Conservation (phyloP, 345 rosid genomes). For the Rhodamnia rubescens region DNA sequence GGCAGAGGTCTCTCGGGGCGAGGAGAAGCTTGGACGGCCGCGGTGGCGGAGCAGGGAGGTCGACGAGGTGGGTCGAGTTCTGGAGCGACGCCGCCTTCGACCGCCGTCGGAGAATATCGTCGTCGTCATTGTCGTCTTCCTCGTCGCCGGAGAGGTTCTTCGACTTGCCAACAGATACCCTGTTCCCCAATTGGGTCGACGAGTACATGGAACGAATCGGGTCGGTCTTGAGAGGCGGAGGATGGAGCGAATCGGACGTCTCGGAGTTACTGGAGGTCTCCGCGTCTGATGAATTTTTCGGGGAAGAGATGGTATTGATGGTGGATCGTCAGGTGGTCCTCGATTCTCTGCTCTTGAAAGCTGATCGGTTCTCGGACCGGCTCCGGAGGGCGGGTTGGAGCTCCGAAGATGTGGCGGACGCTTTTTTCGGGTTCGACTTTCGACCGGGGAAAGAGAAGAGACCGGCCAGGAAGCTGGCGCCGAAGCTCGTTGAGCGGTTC, state of each 20-base stretch:
- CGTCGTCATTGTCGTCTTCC: constrained; percentile 26
- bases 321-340: constrained; percentile 64
- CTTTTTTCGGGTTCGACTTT: constrained; percentile 63
- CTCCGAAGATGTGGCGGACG: constrained; percentile 91
- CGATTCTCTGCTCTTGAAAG: constrained; percentile 68
- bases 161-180: constrained; percentile 46
- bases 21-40: constrained; percentile 56
- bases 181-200: constrained; percentile 74
- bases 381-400: constrained; percentile 95
- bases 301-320: constrained; percentile 48
- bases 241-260: constrained; percentile 80
- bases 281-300: constrained; percentile 53
- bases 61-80: constrained; percentile 99
- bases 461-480: constrained; percentile 66
- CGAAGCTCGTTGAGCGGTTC: constrained; percentile 58
- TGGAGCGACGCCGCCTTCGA: constrained; percentile 89
- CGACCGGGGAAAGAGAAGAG: constrained; percentile 71
- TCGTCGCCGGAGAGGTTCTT: constrained; percentile 73
- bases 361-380: constrained; percentile 76
- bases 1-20: constrained; percentile 60
- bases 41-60: constrained; percentile 28
- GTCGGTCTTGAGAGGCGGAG: constrained; percentile 70
- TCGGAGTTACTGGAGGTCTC: constrained; percentile 65
- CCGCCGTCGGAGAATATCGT: constrained; percentile 42
- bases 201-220: constrained; percentile 64